Evolutionary conservation across 805 yeast genomes (phyloP).

Genomic region (Danielia oregonensis): DNA sequence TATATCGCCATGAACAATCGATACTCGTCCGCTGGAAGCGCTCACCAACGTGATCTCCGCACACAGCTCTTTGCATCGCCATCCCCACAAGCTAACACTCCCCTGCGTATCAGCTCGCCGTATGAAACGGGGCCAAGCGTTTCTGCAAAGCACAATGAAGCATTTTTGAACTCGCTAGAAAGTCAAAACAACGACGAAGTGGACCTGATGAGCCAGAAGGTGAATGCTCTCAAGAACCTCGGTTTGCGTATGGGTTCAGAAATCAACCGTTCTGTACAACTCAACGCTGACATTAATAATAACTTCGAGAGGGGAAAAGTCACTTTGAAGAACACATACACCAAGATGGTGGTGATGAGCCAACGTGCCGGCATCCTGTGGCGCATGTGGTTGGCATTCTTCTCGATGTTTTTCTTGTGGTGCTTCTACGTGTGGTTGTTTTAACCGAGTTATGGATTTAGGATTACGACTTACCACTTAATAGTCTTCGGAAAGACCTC

Average conservation of each 20-base stretch:
- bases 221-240: conserved; percentile 37
- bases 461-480: too few species aligned
- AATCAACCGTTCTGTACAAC: conserved; percentile 36
- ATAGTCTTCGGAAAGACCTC: too few species aligned
- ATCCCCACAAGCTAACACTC: conserved; percentile 16
- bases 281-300: conserved; percentile 41
- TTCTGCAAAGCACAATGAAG: conserved; percentile 40
- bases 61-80: conserved; percentile 36
- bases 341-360: conserved; percentile 43
- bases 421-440: conserved; percentile 42
- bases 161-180: conserved; percentile 40
- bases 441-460: conserved; percentile 4
- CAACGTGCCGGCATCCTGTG: conserved; percentile 43
- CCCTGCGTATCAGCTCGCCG: conserved; percentile 34
- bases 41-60: conserved; percentile 41
- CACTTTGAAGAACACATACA: conserved; percentile 40
- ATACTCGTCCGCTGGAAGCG: conserved; percentile 18
- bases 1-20: conserved; percentile 12
- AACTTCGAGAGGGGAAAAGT: conserved; percentile 37
- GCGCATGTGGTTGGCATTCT: conserved; percentile 43
- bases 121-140: conserved; percentile 28
- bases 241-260: conserved; percentile 43
- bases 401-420: conserved; percentile 31
- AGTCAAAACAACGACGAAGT: conserved; percentile 41
- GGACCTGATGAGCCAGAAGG: conserved; percentile 39